phyloP scores from a whole-genome alignment of 1,284 basidiomycete species.

The Ceratobasidium theobromae region DNA sequence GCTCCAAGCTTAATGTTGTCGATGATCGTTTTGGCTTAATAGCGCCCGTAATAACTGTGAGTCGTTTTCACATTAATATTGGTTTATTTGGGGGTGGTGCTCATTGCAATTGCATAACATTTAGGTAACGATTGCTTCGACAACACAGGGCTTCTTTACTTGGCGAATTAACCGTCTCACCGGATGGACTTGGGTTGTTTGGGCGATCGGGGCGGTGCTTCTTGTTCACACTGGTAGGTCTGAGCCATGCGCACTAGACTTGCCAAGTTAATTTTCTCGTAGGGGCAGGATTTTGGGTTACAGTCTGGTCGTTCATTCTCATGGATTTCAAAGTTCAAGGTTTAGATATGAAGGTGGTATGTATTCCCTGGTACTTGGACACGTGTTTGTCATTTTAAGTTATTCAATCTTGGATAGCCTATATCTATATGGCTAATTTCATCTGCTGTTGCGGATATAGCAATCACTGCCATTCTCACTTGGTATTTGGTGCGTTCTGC shows the following conservation, averaged over 20 bases:
- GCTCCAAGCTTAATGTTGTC: too few species aligned
- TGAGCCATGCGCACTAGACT: neutral
- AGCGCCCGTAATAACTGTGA: conserved; percentile 12
- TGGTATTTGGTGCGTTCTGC: conserved; percentile 43
- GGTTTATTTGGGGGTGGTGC: neutral
- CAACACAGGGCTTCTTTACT: conserved; percentile 28
- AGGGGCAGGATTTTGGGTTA: conserved; percentile 43
- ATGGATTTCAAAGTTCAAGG: conserved; percentile 44
- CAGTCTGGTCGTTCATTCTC: conserved; percentile 44
- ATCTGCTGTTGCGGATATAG: conserved; percentile 44
- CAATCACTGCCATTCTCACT: conserved; percentile 45
- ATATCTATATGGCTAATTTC: conserved; percentile 39
- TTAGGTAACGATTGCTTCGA: conserved; percentile 18
- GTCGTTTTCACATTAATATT: neutral
- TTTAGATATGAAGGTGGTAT: conserved; percentile 41
- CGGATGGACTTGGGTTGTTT: conserved; percentile 15
- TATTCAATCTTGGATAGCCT: neutral
- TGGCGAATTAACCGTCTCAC: conserved; percentile 27
- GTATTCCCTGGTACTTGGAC: too few species aligned
- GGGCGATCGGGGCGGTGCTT: neutral
- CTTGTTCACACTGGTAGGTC: conserved; percentile 10
- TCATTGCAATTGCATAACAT: neutral
- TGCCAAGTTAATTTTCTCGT: neutral
- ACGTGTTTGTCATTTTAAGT: neutral
- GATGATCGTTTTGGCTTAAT: neutral